Conservation (phyloP, 2,329 filamentous ascomycete species). For the Botryotinia convoluta region DNA sequence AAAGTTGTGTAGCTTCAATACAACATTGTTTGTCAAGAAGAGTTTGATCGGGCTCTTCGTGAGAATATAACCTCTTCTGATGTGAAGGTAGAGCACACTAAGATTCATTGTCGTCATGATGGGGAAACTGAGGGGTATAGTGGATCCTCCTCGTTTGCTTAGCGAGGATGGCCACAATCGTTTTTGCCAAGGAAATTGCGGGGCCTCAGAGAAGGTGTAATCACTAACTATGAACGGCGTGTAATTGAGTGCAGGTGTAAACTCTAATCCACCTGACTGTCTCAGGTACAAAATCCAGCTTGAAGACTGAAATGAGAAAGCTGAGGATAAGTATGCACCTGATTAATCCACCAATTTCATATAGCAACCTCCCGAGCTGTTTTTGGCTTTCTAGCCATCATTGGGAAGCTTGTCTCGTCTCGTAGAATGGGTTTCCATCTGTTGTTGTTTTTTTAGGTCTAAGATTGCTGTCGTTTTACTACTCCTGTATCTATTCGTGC, state of each 20-base stretch:
- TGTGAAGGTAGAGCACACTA: background rate
- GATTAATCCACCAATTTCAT: too few relatives aligned
- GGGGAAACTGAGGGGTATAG: background rate
- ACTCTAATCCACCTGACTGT: too few relatives aligned
- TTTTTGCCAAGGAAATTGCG: background rate
- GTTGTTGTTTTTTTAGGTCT: too few relatives aligned
- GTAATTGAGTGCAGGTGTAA: too few relatives aligned
- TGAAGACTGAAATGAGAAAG: too few relatives aligned
- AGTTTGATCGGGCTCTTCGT: background rate
- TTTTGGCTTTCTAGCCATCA: too few relatives aligned
- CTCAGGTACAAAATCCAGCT: too few relatives aligned
- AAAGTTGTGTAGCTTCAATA: background rate
- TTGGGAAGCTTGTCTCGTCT: too few relatives aligned
- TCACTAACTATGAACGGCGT: background rate
- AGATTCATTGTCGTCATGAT: background rate
- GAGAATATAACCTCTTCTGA: background rate
- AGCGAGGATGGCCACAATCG: too few relatives aligned
- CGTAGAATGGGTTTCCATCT: too few relatives aligned
- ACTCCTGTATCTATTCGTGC: rapidly evolving
- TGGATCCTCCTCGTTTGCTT: background rate
- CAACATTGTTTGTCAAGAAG: background rate
- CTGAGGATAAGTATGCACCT: too few relatives aligned
- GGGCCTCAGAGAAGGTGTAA: background rate
- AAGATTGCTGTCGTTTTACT: background rate
- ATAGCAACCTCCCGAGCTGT: too few relatives aligned